Base-by-base conservation (phyloP, 192 early-diverging fungal species). In the Coemansia sp. region DNA sequence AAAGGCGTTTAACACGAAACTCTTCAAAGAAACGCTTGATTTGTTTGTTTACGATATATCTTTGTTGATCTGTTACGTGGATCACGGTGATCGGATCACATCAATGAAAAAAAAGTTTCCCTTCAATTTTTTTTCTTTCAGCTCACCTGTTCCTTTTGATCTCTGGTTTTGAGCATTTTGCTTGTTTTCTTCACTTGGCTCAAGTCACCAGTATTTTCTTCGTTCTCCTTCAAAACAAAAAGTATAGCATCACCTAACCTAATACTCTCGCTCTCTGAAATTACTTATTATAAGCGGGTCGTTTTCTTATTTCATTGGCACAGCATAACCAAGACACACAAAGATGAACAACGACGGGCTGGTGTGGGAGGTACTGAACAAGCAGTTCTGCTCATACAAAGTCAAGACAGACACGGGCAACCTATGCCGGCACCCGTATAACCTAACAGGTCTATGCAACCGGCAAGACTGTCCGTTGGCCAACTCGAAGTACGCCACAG, bases 301-400 rank as follows among this genome's bases (percentile, higher is more conserved):
- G n/a, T n/a, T n/a, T n/a, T n/a, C n/a, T n/a, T 18, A 18, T 43
- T 43, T 43, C 40, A 10, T 43, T 13, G n/a, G n/a, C n/a, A n/a
- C n/a, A n/a, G n/a, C 1, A 43, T 26, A 34, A 57, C 30, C 4
- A 34, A 34, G 31, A 43, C 9, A 10, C 3, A 16, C 40, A 43
- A 13, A 18, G 39, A 79, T 83, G 76, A 83, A 79, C 58, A 78
- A 83, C 72, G 90, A 92, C 85, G 87, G 94, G 68, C 83, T 97
- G 42, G 91, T 99, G 67, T 99, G 96, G 96, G 88, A 93, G 68
- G 92, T 94, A 52, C 94, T 99, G 57, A 95, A 93, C 74, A 88
- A 93, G 84, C 89, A 96, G 74, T 99, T 99, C 74, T 99, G 96
- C 70, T 95, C 95, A 16, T 99, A 90, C 87, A 99, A 97, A 91